Percentiles rank a stretch among this genome's conserved stretches.
phyloP scores from a whole-genome alignment of 495 filamentous ascomycete genomes.

The Penicillium waksmanii region DNA sequence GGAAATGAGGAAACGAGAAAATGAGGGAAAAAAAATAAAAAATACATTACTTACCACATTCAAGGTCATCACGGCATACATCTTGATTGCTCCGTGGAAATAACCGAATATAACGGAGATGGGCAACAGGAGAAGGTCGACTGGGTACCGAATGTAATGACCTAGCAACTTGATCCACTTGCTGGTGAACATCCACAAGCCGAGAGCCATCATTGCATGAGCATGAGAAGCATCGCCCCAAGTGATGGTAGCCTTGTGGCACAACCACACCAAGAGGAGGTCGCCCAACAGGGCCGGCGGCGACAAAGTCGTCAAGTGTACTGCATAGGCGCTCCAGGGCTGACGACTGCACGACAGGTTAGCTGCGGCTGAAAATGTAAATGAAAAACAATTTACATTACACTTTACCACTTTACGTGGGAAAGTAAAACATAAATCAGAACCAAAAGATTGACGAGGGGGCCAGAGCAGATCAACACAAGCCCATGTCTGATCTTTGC shows the following conservation, averaged over 20 bases:
- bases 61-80: conserved; percentile 72
- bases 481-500: neutral
- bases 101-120: conserved; percentile 79
- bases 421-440: neutral
- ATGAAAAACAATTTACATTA: neutral
- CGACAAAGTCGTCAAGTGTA: conserved; percentile 74
- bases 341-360: conserved; percentile 58
- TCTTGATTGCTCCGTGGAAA: conserved; percentile 76
- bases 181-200: conserved; percentile 67
- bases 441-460: neutral
- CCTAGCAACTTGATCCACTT: conserved; percentile 78
- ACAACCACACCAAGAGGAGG: conserved; percentile 60
- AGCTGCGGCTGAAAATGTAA: conserved; percentile 27
- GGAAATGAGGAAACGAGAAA: conserved; percentile 11
- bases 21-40: conserved; percentile 14
- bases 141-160: conserved; percentile 71
- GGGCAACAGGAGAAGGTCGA: conserved; percentile 69
- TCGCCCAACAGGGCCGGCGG: conserved; percentile 70
- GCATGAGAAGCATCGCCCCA: conserved; percentile 47
- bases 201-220: conserved; percentile 54
- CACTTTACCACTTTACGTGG: too few relatives aligned
- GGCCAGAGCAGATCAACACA: neutral
- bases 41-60: conserved; percentile 61
- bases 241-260: conserved; percentile 47
- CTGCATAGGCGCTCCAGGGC: conserved; percentile 75